Evolutionary conservation across 2,329 filamentous ascomycete species (phyloP).

Genomic region (Verticillium dahliae): DNA sequence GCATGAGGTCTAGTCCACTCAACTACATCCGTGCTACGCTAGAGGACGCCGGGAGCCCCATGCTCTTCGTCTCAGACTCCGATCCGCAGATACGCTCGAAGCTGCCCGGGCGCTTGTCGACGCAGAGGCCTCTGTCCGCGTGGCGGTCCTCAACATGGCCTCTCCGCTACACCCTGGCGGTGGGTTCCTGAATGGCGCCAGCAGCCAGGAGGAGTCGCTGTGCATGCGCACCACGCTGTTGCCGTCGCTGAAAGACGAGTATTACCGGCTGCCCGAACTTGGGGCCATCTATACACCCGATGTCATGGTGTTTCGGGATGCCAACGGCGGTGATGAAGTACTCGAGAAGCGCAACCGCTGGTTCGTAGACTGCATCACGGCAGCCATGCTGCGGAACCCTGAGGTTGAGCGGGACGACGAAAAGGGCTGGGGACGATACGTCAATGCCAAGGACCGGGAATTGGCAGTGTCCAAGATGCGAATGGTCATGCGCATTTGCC

Average conservation of each 20-base stretch:
- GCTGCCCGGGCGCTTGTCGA: conserved; percentile 34
- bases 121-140: conserved; percentile 15
- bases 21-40: too few species aligned
- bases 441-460: conserved; percentile 41
- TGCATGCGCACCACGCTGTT: conserved; percentile 55
- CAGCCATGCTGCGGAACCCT: conserved; percentile 53
- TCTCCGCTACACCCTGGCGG: conserved; percentile 55
- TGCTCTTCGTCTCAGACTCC: conserved; percentile 34
- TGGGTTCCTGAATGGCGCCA: conserved; percentile 53
- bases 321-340: conserved; percentile 25
- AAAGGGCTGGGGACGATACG: conserved; percentile 27
- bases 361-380: conserved; percentile 52
- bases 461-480: conserved; percentile 48
- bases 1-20: too few species aligned
- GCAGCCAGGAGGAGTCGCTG: conserved; percentile 55
- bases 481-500: conserved; percentile 46
- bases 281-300: conserved; percentile 51
- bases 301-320: conserved; percentile 49
- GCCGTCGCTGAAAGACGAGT: conserved; percentile 49
- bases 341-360: conserved; percentile 42
- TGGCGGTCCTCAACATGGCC: conserved; percentile 57
- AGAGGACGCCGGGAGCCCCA: too few species aligned
- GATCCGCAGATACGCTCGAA: conserved; percentile 44
- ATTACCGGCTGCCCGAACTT: conserved; percentile 53
- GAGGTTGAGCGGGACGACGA: conserved; percentile 35